Percentiles rank a stretch among this genome's conserved stretches.
phyloP scores from a whole-genome alignment of 208 protist species.

The Acanthamoeba castellanii region DNA sequence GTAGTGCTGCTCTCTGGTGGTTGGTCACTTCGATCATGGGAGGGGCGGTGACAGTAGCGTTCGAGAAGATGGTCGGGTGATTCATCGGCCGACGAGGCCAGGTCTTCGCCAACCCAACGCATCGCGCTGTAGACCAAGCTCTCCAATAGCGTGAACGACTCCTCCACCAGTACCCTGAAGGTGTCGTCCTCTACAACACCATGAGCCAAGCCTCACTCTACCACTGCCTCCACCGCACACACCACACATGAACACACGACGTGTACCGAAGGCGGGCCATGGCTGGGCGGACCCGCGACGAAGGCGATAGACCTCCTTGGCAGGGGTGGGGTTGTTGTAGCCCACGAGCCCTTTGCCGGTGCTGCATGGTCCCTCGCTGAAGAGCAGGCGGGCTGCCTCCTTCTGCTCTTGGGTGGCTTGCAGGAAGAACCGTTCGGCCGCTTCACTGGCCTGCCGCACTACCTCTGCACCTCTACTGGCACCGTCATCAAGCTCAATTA shows the following conservation, averaged over 20 bases:
- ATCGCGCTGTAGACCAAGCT: background rate
- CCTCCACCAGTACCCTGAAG: background rate
- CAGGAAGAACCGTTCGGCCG: background rate
- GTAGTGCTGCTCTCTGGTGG: background rate
- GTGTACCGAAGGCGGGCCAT: background rate
- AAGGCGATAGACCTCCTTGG: constrained; percentile 23
- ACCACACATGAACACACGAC: background rate
- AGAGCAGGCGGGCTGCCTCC: background rate
- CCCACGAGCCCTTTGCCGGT: constrained; percentile 1
- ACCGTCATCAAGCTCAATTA: background rate
- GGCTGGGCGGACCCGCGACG: background rate
- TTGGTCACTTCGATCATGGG: background rate
- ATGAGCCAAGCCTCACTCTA: background rate
- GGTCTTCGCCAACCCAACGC: background rate
- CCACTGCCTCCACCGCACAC: background rate
- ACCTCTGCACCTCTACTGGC: background rate
- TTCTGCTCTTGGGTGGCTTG: background rate
- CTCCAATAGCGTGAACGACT: background rate
- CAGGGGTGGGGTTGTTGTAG: background rate
- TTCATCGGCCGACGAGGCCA: background rate
- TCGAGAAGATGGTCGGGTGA: background rate
- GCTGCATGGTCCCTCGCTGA: background rate
- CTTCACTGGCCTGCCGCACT: background rate
- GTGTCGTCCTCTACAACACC: background rate
- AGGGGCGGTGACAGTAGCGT: background rate